phyloP scores from a whole-genome alignment of 352 stramenopile species.

The Globisporangium alternatum region DNA sequence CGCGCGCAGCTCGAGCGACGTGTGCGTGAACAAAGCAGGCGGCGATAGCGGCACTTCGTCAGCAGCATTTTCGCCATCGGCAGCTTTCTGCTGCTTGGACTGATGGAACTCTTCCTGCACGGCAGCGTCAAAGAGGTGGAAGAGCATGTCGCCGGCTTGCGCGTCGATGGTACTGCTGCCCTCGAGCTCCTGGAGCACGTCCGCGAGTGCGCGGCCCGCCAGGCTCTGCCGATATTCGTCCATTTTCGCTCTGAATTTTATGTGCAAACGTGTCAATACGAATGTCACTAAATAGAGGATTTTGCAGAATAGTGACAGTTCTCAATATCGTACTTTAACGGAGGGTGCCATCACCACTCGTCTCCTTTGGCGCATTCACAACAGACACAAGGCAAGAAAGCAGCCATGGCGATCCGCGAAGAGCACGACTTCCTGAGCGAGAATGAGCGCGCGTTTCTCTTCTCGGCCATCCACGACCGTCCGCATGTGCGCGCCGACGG shows the following conservation, averaged over 20 bases:
- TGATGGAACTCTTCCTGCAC: slow-evolving; percentile 30
- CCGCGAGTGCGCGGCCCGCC: slow-evolving; percentile 54
- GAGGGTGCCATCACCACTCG: slow-evolving; percentile 19
- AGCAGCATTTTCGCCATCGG: not conserved
- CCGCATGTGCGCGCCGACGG: slow-evolving; percentile 70
- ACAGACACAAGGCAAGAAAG: not conserved
- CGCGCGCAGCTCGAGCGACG: slow-evolving; percentile 37
- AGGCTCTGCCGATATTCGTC: slow-evolving; percentile 64
- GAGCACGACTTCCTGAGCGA: slow-evolving; percentile 78
- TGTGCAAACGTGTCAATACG: not conserved
- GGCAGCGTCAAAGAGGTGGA: slow-evolving; percentile 52
- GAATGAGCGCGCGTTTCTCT: slow-evolving; percentile 80
- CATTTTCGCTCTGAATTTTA: slow-evolving; percentile 26
- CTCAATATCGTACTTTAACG: slow-evolving; percentile 15
- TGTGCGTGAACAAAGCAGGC: slow-evolving; percentile 42
- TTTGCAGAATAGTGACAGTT: not conserved
- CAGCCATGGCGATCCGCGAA: slow-evolving; percentile 48
- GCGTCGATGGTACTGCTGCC: slow-evolving; percentile 19
- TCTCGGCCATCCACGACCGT: slow-evolving; percentile 51
- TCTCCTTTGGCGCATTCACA: slow-evolving; percentile 3
- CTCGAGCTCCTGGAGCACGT: slow-evolving; percentile 60
- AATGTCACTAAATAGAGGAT: not conserved
- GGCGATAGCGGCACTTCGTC: not conserved
- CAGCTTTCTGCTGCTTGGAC: not conserved
- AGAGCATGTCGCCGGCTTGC: slow-evolving; percentile 39